Evolutionary conservation across 768 basidiomycete species (phyloP), one percentile per base, ranked within the genome.

Genomic region (Podaxis sp.): DNA sequence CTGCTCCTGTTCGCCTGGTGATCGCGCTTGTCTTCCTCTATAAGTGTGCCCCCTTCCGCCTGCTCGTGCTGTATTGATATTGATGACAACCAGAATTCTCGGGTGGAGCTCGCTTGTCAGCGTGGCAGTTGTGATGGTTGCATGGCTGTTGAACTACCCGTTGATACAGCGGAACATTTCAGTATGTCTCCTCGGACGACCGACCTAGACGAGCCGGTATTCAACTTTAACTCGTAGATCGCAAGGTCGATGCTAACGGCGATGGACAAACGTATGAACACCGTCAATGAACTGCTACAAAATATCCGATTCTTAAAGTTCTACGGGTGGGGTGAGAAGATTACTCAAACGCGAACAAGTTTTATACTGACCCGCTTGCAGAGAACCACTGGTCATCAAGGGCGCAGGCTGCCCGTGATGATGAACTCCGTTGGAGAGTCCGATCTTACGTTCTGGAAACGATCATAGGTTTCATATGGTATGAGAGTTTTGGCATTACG

Each of bases 91-190:
- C 30, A 92, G 89, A 38, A 76, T 93, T 40, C 79, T 93, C 28
- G 92, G 92, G 4, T 91, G 90, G 88, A 88, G 87, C 59, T 86
- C 89, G 0, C 79, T 92, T 37, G 84, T 87, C 26, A 90, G 90
- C 6, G 87, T 90, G 11, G 78, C 78, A 7, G 85, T 91, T 12
- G 81, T 92, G 33, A 67, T 87, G 7, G 64, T 89, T 11, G 85
- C 85, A 2, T 87, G 85, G 60, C 73, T 82, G 7, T 67, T 91
- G 63, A 91, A 89, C 71, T 87, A 86, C 60, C 87, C 88, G 11
- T 72, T 93, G 54, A 86, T 85, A 2, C 86, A 83, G 67, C 86
- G 86, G 64, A 86, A 87, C 67, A 77, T 93, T 62, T 80, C 75
- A 58, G 88, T 89, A 64, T 63, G 84, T 73, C 15, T 41, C 17